Base-by-base conservation (phyloP, 2,329 filamentous ascomycete species). In the Ascomycota sp. region DNA sequence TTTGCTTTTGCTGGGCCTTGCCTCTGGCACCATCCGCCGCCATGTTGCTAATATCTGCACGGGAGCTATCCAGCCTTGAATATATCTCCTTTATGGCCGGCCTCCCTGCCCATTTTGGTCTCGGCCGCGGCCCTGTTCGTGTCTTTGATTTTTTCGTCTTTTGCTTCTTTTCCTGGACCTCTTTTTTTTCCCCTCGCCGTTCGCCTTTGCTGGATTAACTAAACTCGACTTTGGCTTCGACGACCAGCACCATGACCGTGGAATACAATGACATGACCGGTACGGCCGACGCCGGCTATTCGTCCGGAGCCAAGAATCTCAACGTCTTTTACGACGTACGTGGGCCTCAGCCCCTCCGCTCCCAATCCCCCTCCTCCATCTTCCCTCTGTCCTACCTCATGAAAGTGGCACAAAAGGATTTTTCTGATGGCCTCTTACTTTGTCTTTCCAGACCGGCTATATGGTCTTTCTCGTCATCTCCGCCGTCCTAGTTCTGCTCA, bases 301-400 rank as follows among this genome's bases (percentile, higher is more conserved):
- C 63, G 30, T 45, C 50, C 31, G 46, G 41, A 8, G 50, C 56
- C 56, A 72, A 55, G 62, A 69, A 93, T 52, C 64, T 92, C 40
- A 93, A 93, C 53, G 57, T 85, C 42, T 91, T 70, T 54, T 93
- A 92, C 56, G 68, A 81, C 50, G 75, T 79, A 57, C 40, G 65
- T 46, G 11, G 12, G 1, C 12, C 8, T 15, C 10, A 8, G 6
- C n/a, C 13, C 11, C 17, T 28, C 7, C 7, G 3, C 10, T 12
- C 8, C 10, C 27, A 2, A 12, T 8, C 7, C 21, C 5, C 26
- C 6, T 8, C 21, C 11, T 19, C 15, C 8, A n/a, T 20, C 5
- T 7, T 10, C 8, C n/a, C n/a, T n/a, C n/a, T n/a, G n/a, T n/a
- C n/a, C n/a, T n/a, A n/a, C n/a, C n/a, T n/a, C n/a, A n/a, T n/a